Conservation (phyloP, 1,139 yeast species). For the Kurtzmaniella natalensis region DNA sequence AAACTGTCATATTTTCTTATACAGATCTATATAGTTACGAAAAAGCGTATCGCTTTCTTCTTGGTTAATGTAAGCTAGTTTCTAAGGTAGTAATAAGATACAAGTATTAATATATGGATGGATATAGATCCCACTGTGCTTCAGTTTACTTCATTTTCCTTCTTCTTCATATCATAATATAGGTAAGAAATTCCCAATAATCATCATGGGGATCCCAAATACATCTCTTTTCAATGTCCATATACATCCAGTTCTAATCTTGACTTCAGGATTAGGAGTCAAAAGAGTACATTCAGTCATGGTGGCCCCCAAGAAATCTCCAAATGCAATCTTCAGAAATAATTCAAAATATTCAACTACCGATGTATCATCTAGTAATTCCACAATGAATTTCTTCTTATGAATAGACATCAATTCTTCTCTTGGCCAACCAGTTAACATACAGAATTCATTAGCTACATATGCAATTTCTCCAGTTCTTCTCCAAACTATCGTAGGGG, state of each 20-base stretch:
- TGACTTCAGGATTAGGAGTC: constrained; percentile 46
- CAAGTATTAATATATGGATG: no score
- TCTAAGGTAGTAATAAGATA: no score
- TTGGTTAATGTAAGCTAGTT: no score
- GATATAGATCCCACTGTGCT: no score
- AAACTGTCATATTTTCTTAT: no score
- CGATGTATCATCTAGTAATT: constrained; percentile 81
- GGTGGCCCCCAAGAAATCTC: constrained; percentile 86
- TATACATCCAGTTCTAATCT: constrained; percentile 71
- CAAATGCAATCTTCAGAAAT: constrained; percentile 83
- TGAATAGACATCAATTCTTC: constrained; percentile 48
- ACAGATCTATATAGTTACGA: no score
- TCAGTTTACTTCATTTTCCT: no score
- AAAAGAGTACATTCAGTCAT: constrained; percentile 80
- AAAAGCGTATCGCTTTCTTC: no score
- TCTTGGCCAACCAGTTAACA: constrained; percentile 84
- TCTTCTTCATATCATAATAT: no score
- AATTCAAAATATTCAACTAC: constrained; percentile 85
- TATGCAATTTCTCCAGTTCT: constrained; percentile 94
- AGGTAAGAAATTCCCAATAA: constrained; percentile 88
- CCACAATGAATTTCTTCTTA: constrained; percentile 75
- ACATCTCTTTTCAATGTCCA: constrained; percentile 79
- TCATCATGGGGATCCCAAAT: constrained; percentile 80
- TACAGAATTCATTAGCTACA: constrained; percentile 87
- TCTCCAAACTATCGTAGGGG: constrained; percentile 95